These are phyloP conservation scores for Potentilla sterilis DNA, from an alignment of 306 rosid species.

Conservation along the genomic window DNA sequence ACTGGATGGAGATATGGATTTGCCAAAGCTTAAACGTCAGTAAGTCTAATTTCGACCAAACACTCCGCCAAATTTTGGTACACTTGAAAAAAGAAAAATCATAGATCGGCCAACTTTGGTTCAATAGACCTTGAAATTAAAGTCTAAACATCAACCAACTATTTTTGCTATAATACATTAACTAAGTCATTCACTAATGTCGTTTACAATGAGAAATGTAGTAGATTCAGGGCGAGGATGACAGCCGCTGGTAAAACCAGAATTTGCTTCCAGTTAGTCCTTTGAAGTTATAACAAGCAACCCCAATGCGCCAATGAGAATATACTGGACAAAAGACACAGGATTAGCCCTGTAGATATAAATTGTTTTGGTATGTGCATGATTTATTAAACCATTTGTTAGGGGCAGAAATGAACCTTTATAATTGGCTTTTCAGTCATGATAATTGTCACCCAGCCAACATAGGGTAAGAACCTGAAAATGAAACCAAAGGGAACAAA, in stretches of 20 bases:
- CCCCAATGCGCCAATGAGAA: conserved; percentile 72
- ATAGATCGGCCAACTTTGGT: not conserved
- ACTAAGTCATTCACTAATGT: conserved; percentile 4
- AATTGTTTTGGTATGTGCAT: not conserved
- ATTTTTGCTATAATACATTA: conserved; percentile 17
- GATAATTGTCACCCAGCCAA: conserved; percentile 93
- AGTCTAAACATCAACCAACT: conserved; percentile 28
- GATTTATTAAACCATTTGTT: not conserved
- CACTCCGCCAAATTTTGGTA: not conserved
- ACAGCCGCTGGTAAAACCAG: not conserved
- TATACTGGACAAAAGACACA: conserved; percentile 51
- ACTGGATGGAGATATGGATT: not conserved
- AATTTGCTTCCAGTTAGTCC: conserved; percentile 44
- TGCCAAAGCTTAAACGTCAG: not conserved
- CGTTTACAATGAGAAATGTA: conserved; percentile 24
- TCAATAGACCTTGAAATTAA: not conserved
- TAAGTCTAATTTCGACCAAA: not conserved
- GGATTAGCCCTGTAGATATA: not conserved
- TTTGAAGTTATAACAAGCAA: conserved; percentile 75
- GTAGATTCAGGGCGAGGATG: conserved; percentile 8
- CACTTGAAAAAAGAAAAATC: not conserved
- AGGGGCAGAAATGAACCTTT: conserved; percentile 55
- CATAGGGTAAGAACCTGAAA: conserved; percentile 87
- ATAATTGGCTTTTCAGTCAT: conserved; percentile 95
- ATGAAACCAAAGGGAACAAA: conserved; percentile 5